Conservation (phyloP, 345 rosid genomes). For the Toxicodendron radicans region DNA sequence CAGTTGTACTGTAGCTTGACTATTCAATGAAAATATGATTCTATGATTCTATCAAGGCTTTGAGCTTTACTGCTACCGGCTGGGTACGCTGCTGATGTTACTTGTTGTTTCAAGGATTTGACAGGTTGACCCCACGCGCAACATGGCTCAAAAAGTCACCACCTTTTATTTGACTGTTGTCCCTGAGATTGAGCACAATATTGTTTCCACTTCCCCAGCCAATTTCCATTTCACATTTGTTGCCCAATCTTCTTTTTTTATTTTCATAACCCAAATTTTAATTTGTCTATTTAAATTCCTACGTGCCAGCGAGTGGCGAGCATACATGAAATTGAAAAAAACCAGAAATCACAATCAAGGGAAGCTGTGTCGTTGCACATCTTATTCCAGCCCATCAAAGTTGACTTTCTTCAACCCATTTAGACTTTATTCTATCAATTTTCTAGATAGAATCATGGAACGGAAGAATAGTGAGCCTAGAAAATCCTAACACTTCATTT, state of each 20-base stretch:
- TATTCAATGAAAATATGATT: neutral
- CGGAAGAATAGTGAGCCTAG: neutral
- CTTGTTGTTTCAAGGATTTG: neutral
- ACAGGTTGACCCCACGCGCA: constrained; percentile 12
- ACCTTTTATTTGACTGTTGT: neutral
- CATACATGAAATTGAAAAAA: neutral
- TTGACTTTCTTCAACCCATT: neutral
- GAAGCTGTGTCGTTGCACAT: neutral
- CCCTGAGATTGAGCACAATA: neutral
- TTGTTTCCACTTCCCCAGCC: constrained; percentile 5
- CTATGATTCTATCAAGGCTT: neutral
- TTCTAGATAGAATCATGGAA: neutral
- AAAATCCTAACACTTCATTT: too few relatives aligned
- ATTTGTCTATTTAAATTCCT: too few relatives aligned
- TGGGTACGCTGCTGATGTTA: neutral
- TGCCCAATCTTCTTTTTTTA: neutral
- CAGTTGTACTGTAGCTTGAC: neutral
- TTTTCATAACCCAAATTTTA: too few relatives aligned
- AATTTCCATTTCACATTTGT: neutral
- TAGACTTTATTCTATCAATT: neutral
- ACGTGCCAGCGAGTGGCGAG: too few relatives aligned
- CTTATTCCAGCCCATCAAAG: neutral
- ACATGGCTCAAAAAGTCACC: neutral
- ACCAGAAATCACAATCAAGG: neutral
- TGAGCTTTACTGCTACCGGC: neutral